A percentile compares a stretch with the other conserved stretches of the same genome.
Conservation (phyloP, 2,329 filamentous ascomycete genomes). For the Plenodomus tracheiphilus region DNA sequence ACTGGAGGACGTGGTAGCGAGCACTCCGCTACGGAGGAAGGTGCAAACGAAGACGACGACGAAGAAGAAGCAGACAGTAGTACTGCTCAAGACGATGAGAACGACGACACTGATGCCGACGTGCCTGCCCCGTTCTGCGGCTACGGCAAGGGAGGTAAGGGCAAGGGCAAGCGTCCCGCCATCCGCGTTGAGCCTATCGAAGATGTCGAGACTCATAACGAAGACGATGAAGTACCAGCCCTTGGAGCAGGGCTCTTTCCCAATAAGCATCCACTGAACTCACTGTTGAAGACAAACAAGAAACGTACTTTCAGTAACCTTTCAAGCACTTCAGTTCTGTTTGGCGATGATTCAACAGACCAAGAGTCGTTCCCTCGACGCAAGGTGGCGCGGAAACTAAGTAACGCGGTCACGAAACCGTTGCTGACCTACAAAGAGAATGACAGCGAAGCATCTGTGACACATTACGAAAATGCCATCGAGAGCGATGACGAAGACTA, state of each 20-base stretch:
- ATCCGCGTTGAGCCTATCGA: constrained; percentile 41
- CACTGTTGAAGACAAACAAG: constrained; percentile 37
- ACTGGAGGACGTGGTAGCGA: constrained; percentile 29
- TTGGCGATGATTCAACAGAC: constrained; percentile 39
- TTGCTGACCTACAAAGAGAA: constrained; percentile 41
- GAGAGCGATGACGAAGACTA: constrained; percentile 58
- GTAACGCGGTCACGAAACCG: constrained; percentile 37
- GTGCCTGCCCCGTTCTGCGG: constrained; percentile 39
- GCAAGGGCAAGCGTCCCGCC: constrained; percentile 41
- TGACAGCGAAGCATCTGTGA: constrained; percentile 15
- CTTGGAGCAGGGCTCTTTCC: constrained; percentile 34
- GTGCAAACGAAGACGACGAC: constrained; percentile 39
- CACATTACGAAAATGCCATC: constrained; percentile 40
- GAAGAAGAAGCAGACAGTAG: constrained; percentile 39
- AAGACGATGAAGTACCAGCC: constrained; percentile 33
- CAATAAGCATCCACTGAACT: constrained; percentile 34
- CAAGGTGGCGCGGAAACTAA: constrained; percentile 43
- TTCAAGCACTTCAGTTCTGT: constrained; percentile 43
- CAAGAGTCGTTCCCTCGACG: constrained; percentile 41
- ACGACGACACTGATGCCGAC: constrained; percentile 43
- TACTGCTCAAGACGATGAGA: constrained; percentile 33
- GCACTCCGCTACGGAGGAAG: constrained; percentile 33
- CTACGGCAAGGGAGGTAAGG: constrained; percentile 37
- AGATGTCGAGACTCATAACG: constrained; percentile 33
- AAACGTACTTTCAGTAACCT: constrained; percentile 47